phyloP scores from a whole-genome alignment of 257 asterid genomes.

The Lantana camara region DNA sequence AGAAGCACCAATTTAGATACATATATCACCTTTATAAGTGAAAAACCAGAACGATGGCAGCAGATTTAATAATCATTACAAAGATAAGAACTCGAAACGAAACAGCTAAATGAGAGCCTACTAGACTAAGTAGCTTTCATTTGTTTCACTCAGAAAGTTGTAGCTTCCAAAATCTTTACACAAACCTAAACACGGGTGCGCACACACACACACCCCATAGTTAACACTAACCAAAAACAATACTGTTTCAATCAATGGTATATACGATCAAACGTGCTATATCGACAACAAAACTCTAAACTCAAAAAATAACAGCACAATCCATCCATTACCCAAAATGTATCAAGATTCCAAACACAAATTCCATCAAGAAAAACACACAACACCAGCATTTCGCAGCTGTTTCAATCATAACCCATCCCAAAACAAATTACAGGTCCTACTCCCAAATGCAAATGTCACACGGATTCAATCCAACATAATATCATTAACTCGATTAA shows the following conservation, averaged over 20 bases:
- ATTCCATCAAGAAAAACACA: not conserved
- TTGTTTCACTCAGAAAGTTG: not conserved
- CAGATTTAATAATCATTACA: not conserved
- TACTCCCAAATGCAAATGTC: constrained; percentile 2
- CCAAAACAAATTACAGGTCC: not conserved
- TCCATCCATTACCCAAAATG: not conserved
- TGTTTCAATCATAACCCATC: constrained; percentile 1
- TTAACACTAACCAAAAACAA: not conserved
- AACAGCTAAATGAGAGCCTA: not conserved
- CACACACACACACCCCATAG: not conserved
- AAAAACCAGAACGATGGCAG: not conserved
- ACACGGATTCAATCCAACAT: not conserved
- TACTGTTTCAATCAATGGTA: not conserved
- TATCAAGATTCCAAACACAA: not conserved
- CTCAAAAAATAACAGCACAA: not conserved
- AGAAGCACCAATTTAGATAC: not conserved
- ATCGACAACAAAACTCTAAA: not conserved
- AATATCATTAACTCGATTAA: constrained; percentile 5
- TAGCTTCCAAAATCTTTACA: constrained; percentile 6
- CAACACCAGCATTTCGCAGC: not conserved
- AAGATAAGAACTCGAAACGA: not conserved
- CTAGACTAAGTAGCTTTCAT: not conserved
- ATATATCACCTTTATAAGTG: not conserved
- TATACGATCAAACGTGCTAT: not conserved
- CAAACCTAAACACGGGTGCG: not conserved